Evolutionary conservation across 768 basidiomycete species (phyloP).

Genomic region (Tremella yokohamensis): DNA sequence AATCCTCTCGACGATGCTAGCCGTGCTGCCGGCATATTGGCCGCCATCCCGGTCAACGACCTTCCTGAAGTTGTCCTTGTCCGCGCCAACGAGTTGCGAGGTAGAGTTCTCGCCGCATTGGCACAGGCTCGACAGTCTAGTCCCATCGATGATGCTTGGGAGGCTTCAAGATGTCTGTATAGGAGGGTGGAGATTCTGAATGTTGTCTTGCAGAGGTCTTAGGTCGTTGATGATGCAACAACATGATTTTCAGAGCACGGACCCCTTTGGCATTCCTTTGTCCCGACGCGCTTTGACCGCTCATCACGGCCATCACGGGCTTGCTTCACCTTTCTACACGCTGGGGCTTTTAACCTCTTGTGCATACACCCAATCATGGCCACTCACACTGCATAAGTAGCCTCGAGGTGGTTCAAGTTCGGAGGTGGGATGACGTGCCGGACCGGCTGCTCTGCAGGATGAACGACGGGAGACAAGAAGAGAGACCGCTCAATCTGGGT

Average conservation of each 20-base stretch:
- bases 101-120: not conserved
- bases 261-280: no score
- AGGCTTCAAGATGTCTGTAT: conserved; percentile 12
- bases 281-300: not conserved
- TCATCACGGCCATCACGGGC: not conserved
- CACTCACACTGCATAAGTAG: no score
- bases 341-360: not conserved
- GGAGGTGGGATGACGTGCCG: not conserved
- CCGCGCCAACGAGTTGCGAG: not conserved
- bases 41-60: conserved; percentile 1
- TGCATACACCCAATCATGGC: no score
- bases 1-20: conserved; percentile 32
- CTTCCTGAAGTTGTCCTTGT: not conserved
- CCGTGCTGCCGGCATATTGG: conserved; percentile 14
- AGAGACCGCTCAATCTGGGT: not conserved
- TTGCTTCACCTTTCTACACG: not conserved
- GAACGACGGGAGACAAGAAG: not conserved
- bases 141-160: conserved; percentile 27
- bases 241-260: not conserved
- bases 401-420: not conserved
- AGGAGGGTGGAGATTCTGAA: not conserved
- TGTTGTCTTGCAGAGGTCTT: no score
- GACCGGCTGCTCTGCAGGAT: not conserved
- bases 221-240: not conserved
- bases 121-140: not conserved